phyloP scores from a whole-genome alignment of 768 basidiomycete genomes.

The Leccinum truebloodii region DNA sequence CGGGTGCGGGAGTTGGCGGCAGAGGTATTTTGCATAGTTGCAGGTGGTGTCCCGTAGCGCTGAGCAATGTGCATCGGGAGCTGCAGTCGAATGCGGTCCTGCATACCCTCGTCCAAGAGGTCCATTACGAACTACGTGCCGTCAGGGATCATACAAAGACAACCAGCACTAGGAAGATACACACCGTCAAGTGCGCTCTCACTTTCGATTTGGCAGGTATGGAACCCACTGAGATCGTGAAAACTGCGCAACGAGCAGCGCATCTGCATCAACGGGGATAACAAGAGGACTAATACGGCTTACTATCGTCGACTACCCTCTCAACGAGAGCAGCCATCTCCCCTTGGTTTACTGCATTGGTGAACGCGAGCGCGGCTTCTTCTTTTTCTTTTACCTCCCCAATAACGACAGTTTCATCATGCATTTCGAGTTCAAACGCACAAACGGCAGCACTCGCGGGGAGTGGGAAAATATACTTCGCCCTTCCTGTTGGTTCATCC shows the following conservation, averaged over 20 bases:
- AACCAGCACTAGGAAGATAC: constrained; percentile 10
- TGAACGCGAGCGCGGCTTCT: constrained; percentile 41
- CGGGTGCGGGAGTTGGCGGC: constrained; percentile 35
- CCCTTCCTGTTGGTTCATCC: constrained; percentile 40
- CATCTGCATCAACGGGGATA: neutral
- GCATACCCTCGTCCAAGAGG: constrained; percentile 49
- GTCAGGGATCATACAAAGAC: neutral
- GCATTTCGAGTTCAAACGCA: constrained; percentile 49
- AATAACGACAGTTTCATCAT: constrained; percentile 42
- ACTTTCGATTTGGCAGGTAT: constrained; percentile 46
- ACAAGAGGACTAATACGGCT: constrained; percentile 16
- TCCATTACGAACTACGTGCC: constrained; percentile 49
- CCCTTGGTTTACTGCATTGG: constrained; percentile 42
- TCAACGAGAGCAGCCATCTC: constrained; percentile 47
- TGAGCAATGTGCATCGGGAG: constrained; percentile 51
- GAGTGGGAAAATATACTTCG: constrained; percentile 60
- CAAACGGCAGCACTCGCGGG: constrained; percentile 57
- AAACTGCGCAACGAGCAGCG: constrained; percentile 37
- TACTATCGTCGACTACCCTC: constrained; percentile 53
- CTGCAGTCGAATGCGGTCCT: constrained; percentile 52
- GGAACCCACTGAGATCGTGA: constrained; percentile 58
- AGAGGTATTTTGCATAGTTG: constrained; percentile 35
- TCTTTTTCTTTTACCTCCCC: constrained; percentile 52
- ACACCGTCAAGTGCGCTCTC: constrained; percentile 43
- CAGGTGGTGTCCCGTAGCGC: constrained; percentile 53